Conservation (phyloP, 176 grass and related monocot species). For the Tillandsia fasciculata region DNA sequence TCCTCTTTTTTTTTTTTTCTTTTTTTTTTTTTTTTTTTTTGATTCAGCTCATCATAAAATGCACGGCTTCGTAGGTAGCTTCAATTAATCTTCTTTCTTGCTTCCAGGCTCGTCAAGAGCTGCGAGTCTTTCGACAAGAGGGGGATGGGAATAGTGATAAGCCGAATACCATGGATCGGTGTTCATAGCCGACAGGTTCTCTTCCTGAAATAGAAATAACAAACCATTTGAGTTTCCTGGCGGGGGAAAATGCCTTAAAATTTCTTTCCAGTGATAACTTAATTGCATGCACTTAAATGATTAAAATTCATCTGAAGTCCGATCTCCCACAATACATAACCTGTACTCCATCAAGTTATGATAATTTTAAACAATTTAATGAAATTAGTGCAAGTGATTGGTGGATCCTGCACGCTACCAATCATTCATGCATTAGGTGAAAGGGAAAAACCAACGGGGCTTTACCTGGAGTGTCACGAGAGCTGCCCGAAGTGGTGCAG, state of each 20-base stretch:
- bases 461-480: slow-evolving; percentile 37
- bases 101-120: slow-evolving; percentile 54
- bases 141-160: slow-evolving; percentile 98
- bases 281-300: too few relatives aligned
- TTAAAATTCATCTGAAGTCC: too few relatives aligned
- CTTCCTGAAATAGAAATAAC: slow-evolving; percentile 50
- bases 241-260: neutral
- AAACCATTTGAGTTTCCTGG: neutral
- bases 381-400: too few relatives aligned
- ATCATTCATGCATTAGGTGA: too few relatives aligned
- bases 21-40: too few relatives aligned
- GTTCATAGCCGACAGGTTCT: slow-evolving; percentile 98
- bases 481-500: slow-evolving; percentile 47
- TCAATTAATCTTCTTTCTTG: slow-evolving; percentile 65
- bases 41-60: too few relatives aligned
- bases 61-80: neutral
- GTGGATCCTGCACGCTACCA: too few relatives aligned
- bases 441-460: neutral
- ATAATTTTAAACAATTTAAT: too few relatives aligned
- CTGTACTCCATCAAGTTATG: too few relatives aligned
- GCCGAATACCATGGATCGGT: slow-evolving; percentile 97
- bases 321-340: too few relatives aligned
- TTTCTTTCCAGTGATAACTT: too few relatives aligned
- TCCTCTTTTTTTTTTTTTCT: too few relatives aligned
- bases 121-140: slow-evolving; percentile 83